A percentile compares a stretch with the other conserved stretches of the same genome.
These are phyloP conservation scores for Echites panduratus DNA, from an alignment of 257 asterid genomes.

Conservation along the genomic window DNA sequence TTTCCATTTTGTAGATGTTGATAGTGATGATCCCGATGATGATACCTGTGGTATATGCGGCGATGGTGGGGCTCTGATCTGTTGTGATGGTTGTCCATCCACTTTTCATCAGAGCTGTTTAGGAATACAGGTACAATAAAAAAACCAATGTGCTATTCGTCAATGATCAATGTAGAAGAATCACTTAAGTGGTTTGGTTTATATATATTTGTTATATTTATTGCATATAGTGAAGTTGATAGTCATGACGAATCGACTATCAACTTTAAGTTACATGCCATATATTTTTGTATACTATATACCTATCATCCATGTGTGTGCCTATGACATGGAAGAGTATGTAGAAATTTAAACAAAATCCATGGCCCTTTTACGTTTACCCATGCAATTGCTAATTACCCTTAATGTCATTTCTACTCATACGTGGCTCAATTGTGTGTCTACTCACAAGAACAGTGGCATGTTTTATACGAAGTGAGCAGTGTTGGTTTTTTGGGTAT, in stretches of 20 bases:
- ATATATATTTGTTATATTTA: neutral
- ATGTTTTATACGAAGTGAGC: neutral
- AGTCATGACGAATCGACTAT: neutral
- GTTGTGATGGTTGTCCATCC: conserved; percentile 97
- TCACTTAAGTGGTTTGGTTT: conserved; percentile 1
- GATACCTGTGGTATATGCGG: conserved; percentile 93
- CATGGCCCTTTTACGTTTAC: neutral
- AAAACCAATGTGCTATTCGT: neutral
- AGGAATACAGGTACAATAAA: conserved; percentile 54
- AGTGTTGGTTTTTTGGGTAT: neutral
- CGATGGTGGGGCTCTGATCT: conserved; percentile 96
- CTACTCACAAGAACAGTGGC: neutral
- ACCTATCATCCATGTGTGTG: neutral
- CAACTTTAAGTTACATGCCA: neutral
- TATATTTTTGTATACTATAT: neutral
- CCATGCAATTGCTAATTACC: neutral
- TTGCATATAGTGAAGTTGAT: neutral
- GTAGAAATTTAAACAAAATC: neutral
- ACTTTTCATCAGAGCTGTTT: conserved; percentile 92
- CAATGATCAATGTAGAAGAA: neutral
- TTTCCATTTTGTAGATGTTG: conserved; percentile 50
- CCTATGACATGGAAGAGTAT: neutral
- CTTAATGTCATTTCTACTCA: neutral
- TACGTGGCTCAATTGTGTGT: neutral
- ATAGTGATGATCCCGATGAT: conserved; percentile 89